Evolutionary conservation across 2,329 filamentous ascomycete genomes (phyloP), one percentile per base, ranked within the genome.

Genomic region (Cytospora paraplurivora): DNA sequence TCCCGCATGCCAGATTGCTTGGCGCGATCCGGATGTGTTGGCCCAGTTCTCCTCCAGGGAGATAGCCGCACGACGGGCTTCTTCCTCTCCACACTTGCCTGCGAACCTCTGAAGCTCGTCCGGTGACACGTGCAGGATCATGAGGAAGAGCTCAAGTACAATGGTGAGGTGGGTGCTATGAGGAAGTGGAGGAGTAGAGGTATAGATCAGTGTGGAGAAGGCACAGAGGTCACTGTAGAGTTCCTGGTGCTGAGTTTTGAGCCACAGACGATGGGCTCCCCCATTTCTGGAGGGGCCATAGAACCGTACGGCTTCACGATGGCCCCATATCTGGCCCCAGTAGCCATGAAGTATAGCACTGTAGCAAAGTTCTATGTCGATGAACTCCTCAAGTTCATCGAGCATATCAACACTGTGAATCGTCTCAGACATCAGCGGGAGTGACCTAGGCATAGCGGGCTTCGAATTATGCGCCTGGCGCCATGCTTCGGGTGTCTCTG

Each of bases 331-430:
- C 52, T 74, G 72, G 15, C 71, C 71, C 71, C 72, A 73, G 59
- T 70, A 74, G n/a, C 71, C 71, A 55, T 73, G 69, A 0, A 74
- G 66, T 0, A 73, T 33, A 10, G 69, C 68, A 34, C 66, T 67
- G 53, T 73, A 69, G 65, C 71, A 73, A 19, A 75, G 68, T 57
- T 75, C 73, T 27, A 71, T 63, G 53, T 75, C 73, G n/a, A 72
- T 68, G 21, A 67, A 66, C 27, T 70, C 68, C 44, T 66, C 66
- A 6, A 68, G 66, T 7, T 63, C 62, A 44, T 71, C 69, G 12
- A 71, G 67, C 12, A 65, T 47, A 11, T 65, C 62, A 13, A 68
- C 66, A 49, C 63, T 67, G 32, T 69, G 68, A 62, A 70, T 66
- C n/a, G 69, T 63, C 4, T 72, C 70, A 4, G 65, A 66, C 7